phyloP scores from a whole-genome alignment of 495 filamentous ascomycete genomes.

The Mytilinidion resinicola region DNA sequence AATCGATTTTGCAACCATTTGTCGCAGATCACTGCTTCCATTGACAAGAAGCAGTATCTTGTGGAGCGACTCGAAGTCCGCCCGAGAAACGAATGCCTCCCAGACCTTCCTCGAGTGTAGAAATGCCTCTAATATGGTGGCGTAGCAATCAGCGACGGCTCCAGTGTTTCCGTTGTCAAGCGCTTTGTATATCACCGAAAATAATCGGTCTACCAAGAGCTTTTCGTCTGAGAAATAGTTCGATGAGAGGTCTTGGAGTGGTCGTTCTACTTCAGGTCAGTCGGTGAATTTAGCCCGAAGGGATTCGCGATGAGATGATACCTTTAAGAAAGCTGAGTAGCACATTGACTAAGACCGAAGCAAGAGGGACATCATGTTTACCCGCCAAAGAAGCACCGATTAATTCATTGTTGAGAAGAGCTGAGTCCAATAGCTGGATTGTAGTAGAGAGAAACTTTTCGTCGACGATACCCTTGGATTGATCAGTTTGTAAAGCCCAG shows the following conservation, averaged over 20 bases:
- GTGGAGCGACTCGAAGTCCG: constrained; percentile 42
- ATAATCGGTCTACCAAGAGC: constrained; percentile 20
- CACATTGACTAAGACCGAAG: constrained; percentile 11
- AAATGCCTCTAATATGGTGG: constrained; percentile 59
- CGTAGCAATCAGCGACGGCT: constrained; percentile 50
- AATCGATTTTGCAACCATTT: constrained; percentile 36
- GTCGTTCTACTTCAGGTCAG: constrained; percentile 29
- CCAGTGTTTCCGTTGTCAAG: background rate
- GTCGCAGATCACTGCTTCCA: constrained; percentile 34
- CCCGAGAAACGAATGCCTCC: constrained; percentile 46
- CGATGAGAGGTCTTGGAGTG: constrained; percentile 21
- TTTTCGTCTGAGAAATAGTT: constrained; percentile 26
- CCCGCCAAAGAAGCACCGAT: constrained; percentile 13
- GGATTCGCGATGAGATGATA: constrained; percentile 2
- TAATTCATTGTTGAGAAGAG: constrained; percentile 15
- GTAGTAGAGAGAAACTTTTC: constrained; percentile 19
- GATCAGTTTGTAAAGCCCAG: background rate
- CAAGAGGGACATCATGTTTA: constrained; percentile 11
- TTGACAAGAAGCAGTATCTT: constrained; percentile 39
- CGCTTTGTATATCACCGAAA: constrained; percentile 4
- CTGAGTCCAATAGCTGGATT: constrained; percentile 11
- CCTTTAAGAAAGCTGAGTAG: constrained; percentile 37
- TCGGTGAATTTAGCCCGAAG: constrained; percentile 3
- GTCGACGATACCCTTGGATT: constrained; percentile 11
- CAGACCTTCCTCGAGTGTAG: constrained; percentile 54